Percentiles rank a stretch among this genome's conserved stretches.
These are phyloP conservation scores for Colletotrichum neosansevieriae DNA, from an alignment of 2,329 filamentous ascomycete species.

Conservation along the genomic window DNA sequence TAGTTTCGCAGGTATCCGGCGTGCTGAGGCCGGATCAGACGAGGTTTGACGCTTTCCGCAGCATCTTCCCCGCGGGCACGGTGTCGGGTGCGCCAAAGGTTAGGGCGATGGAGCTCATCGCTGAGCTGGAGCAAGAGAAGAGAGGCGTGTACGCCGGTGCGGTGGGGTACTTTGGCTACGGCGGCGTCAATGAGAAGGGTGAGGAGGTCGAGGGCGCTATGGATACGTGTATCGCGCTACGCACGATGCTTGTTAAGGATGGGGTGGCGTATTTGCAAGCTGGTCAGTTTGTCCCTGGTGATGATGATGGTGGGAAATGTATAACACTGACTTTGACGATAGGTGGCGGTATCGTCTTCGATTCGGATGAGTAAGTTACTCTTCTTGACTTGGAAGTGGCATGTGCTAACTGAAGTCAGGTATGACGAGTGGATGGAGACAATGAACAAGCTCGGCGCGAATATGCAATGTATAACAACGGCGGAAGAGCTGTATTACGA, in stretches of 20 bases:
- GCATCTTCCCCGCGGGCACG: conserved; percentile 96
- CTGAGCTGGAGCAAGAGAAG: conserved; percentile 93
- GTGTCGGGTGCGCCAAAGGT: conserved; percentile 97
- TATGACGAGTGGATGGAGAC: conserved; percentile 96
- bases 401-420: conserved; percentile 6
- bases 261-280: conserved; percentile 91
- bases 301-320: background rate
- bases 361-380: conserved; percentile 75
- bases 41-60: conserved; percentile 94
- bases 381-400: no score
- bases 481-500: conserved; percentile 77
- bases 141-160: conserved; percentile 95
- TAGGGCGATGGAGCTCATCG: conserved; percentile 95
- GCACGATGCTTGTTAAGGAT: conserved; percentile 96
- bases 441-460: conserved; percentile 92
- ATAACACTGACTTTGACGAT: conserved; percentile 11
- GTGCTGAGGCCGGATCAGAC: conserved; percentile 86
- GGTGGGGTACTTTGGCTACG: conserved; percentile 96
- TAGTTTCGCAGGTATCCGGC: conserved; percentile 95
- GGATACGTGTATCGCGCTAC: conserved; percentile 85
- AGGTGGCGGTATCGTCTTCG: conserved; percentile 92
- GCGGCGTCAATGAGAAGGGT: conserved; percentile 74
- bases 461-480: conserved; percentile 87
- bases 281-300: conserved; percentile 54
- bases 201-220: conserved; percentile 82